A percentile compares a stretch with the other conserved stretches of the same genome.
These are phyloP conservation scores for Penicillium sp. DNA, from an alignment of 2,329 filamentous ascomycete species.

Conservation along the genomic window DNA sequence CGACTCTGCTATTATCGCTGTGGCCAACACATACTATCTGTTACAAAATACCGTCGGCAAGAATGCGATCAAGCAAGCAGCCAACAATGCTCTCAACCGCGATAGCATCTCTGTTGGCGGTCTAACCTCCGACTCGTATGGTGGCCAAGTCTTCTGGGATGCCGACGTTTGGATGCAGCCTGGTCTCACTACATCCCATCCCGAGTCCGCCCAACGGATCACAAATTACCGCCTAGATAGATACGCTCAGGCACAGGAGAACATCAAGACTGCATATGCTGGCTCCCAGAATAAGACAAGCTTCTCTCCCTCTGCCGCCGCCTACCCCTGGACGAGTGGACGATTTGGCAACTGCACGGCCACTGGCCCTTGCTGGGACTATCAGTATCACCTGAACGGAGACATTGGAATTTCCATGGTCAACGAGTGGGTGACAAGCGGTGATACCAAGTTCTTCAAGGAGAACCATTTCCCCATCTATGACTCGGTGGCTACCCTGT, in stretches of 20 bases:
- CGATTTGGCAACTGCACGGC: conserved; percentile 71
- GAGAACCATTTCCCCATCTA: conserved; percentile 65
- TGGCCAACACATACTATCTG: conserved; percentile 53
- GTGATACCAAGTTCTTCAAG: conserved; percentile 61
- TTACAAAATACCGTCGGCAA: conserved; percentile 56
- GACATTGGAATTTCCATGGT: conserved; percentile 68
- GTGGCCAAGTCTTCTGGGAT: conserved; percentile 69
- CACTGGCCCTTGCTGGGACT: conserved; percentile 68
- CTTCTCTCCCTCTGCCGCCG: conserved; percentile 62
- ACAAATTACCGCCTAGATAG: conserved; percentile 66
- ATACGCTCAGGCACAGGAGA: conserved; percentile 63
- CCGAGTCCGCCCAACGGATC: conserved; percentile 65
- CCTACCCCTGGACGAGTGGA: conserved; percentile 71
- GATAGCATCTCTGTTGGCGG: conserved; percentile 72
- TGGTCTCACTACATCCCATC: conserved; percentile 66
- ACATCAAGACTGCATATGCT: conserved; percentile 59
- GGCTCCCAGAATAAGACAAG: conserved; percentile 64
- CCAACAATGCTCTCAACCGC: conserved; percentile 58
- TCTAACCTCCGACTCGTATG: conserved; percentile 69
- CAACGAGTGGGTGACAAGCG: conserved; percentile 65
- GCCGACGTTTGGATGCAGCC: conserved; percentile 71
- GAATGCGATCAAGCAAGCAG: conserved; percentile 57
- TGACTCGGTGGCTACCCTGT: conserved; percentile 66
- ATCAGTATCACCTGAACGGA: conserved; percentile 73
- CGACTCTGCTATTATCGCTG: conserved; percentile 55